Evolutionary conservation across 2,329 filamentous ascomycete genomes (phyloP).

Genomic region (Pseudohalonectria lignicola): DNA sequence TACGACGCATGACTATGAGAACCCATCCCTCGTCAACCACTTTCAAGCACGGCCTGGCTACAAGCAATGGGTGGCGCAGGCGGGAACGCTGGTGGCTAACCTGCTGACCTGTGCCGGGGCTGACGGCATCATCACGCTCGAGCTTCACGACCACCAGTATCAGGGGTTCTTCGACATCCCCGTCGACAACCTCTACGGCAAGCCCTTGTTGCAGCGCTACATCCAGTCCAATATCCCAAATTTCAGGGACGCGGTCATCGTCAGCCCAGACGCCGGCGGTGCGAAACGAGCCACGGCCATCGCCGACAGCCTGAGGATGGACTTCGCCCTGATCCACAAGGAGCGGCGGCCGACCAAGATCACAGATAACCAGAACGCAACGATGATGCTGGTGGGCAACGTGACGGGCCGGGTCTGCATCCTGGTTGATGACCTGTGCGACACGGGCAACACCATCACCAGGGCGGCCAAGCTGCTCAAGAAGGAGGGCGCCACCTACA

Average conservation of each 20-base stretch:
- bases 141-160: constrained; percentile 85
- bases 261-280: constrained; percentile 91
- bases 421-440: constrained; percentile 85
- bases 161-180: constrained; percentile 99
- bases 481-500: constrained; percentile 82
- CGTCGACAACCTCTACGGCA: constrained; percentile 92
- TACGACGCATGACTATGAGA: constrained; percentile 56
- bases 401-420: constrained; percentile 66
- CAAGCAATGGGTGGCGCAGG: constrained; percentile 97
- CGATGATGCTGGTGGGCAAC: constrained; percentile 76
- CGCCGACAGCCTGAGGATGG: constrained; percentile 84
- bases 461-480: constrained; percentile 94
- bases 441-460: constrained; percentile 96
- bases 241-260: constrained; percentile 78
- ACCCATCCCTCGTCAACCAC: constrained; percentile 41
- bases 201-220: constrained; percentile 59
- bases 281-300: constrained; percentile 94
- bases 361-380: constrained; percentile 65
- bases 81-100: constrained; percentile 88
- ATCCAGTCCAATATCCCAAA: constrained; percentile 75
- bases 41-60: constrained; percentile 82
- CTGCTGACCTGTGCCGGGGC: constrained; percentile 90
- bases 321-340: constrained; percentile 98
- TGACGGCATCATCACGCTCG: constrained; percentile 97
- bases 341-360: constrained; percentile 56